A percentile compares a stretch with the other conserved stretches of the same genome.
phyloP scores from a whole-genome alignment of 345 rosid genomes.

The Leavenworthia alabamica region DNA sequence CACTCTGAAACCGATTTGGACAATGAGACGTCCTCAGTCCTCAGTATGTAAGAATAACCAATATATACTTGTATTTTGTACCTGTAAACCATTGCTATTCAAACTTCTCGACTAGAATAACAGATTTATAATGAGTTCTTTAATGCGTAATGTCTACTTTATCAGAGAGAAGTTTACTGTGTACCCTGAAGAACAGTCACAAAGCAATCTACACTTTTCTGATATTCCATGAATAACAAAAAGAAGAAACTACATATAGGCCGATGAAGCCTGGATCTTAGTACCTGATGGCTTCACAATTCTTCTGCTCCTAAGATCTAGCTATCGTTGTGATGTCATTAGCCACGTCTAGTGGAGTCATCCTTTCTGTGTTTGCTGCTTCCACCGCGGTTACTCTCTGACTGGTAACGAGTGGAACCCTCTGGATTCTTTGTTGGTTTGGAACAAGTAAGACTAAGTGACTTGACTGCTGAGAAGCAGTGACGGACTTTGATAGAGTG shows the following conservation, averaged over 20 bases:
- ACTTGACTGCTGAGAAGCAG: conserved; percentile 57
- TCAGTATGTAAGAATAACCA: conserved; percentile 21
- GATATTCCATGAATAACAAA: conserved; percentile 10
- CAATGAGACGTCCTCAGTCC: not conserved
- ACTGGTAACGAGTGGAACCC: conserved; percentile 24
- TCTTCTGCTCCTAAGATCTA: conserved; percentile 26
- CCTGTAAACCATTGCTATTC: conserved; percentile 15
- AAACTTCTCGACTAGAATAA: conserved; percentile 19
- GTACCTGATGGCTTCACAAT: conserved; percentile 13
- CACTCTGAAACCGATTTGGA: conserved; percentile 34
- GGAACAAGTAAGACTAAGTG: conserved; percentile 31
- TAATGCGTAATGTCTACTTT: not conserved
- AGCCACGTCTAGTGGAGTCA: conserved; percentile 24
- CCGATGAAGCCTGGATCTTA: conserved; percentile 5
- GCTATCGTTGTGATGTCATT: conserved; percentile 19
- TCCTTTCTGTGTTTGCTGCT: conserved; percentile 14
- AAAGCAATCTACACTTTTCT: conserved; percentile 18
- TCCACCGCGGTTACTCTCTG: conserved; percentile 21
- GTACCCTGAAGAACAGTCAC: conserved; percentile 4
- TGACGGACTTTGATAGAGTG: conserved; percentile 59
- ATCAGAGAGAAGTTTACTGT: not conserved
- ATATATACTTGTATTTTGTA: conserved; percentile 24
- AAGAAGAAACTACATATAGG: conserved; percentile 11
- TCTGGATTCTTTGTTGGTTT: conserved; percentile 38
- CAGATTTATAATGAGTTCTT: conserved; percentile 21